These are phyloP conservation scores for Pleurotus djamor DNA, from an alignment of 768 basidiomycete species.

Conservation along the genomic window DNA sequence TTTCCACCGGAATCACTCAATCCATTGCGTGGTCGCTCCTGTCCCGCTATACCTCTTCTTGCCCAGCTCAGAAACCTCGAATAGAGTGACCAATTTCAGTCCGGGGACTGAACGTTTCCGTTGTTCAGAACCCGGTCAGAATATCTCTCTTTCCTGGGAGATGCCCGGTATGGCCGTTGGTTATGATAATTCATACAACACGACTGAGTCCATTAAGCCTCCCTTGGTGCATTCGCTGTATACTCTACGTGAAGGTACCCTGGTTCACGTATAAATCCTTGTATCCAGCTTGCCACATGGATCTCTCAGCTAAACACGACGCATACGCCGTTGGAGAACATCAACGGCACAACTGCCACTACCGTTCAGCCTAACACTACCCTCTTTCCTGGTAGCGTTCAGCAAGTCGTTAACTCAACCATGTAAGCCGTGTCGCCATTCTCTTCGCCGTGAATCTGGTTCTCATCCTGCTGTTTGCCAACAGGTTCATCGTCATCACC, in stretches of 20 bases:
- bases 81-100: constrained; percentile 48
- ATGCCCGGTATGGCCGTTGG: constrained; percentile 48
- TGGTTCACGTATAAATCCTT: not conserved
- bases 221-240: constrained; percentile 28
- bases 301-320: constrained; percentile 62
- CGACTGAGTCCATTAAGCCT: too few species aligned
- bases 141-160: constrained; percentile 53
- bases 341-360: constrained; percentile 38
- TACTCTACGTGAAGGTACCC: not conserved
- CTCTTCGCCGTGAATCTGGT: too few species aligned
- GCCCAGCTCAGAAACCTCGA: constrained; percentile 49
- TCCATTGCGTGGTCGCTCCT: constrained; percentile 63
- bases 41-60: constrained; percentile 47
- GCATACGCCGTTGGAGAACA: constrained; percentile 44
- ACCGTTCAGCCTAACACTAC: constrained; percentile 46
- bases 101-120: constrained; percentile 51
- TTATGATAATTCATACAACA: constrained; percentile 50
- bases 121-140: constrained; percentile 43
- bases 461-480: not conserved
- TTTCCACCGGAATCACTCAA: constrained; percentile 57
- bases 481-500: constrained; percentile 48
- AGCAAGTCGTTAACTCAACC: constrained; percentile 50
- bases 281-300: constrained; percentile 49
- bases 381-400: constrained; percentile 39
- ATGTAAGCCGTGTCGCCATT: constrained; percentile 23